A percentile compares a stretch with the other conserved stretches of the same genome.
phyloP scores from a whole-genome alignment of 306 rosid genomes.

The Geum urbanum region DNA sequence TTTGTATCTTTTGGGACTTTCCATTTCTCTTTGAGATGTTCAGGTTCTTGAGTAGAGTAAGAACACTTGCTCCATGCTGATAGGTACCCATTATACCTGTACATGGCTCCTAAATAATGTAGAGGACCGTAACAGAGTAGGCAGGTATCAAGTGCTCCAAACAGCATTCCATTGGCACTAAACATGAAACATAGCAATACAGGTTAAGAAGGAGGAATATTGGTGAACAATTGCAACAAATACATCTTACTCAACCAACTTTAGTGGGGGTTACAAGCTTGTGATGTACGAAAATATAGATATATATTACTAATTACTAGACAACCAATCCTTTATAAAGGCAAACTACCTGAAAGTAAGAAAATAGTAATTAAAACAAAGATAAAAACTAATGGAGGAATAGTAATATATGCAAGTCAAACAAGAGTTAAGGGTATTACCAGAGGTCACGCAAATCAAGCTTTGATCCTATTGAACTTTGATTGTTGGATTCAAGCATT shows the following conservation, averaged over 20 bases:
- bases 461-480: conserved; percentile 82
- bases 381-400: not conserved
- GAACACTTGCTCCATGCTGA: conserved; percentile 95
- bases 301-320: not conserved
- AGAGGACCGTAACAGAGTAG: conserved; percentile 68
- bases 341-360: not conserved
- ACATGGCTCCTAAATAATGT: conserved; percentile 77
- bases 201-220: conserved; percentile 4
- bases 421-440: conserved; percentile 33
- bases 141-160: conserved; percentile 80
- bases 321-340: not conserved
- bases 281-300: not conserved
- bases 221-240: not conserved
- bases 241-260: not conserved
- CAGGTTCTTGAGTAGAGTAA: conserved; percentile 64
- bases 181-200: conserved; percentile 15
- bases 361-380: conserved; percentile 7
- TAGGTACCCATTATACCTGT: conserved; percentile 65
- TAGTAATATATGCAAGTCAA: not conserved
- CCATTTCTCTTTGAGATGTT: conserved; percentile 73
- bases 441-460: conserved; percentile 92
- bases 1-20: conserved; percentile 67
- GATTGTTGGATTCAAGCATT: conserved; percentile 73
- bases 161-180: conserved; percentile 97
- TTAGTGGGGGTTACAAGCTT: not conserved